A percentile compares a stretch with the other conserved stretches of the same genome.
These are phyloP conservation scores for Solanum hybrid DNA, from an alignment of 305 asterid genomes.

Conservation along the genomic window DNA sequence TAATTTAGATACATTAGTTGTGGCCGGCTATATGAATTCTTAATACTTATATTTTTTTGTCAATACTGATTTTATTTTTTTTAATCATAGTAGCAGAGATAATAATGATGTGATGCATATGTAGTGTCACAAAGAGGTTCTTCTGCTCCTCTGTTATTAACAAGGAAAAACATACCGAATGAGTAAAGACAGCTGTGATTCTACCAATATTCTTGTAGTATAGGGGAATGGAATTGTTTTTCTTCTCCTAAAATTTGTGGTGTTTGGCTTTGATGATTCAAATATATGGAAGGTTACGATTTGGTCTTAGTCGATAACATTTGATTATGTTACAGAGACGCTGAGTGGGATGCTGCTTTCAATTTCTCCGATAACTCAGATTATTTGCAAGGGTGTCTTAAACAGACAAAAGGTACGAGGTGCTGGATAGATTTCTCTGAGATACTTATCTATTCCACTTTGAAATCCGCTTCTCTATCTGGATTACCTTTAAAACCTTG, in stretches of 20 bases:
- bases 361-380: conserved; percentile 49
- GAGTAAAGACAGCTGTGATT: neutral
- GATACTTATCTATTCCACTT: neutral
- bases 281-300: neutral
- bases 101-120: neutral
- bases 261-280: neutral
- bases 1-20: neutral
- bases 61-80: neutral
- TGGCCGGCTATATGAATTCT: neutral
- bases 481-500: neutral
- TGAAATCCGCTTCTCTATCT: neutral
- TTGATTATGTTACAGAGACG: conserved; percentile 32
- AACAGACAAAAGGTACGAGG: conserved; percentile 42
- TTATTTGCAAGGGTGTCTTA: conserved; percentile 56
- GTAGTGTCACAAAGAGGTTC: neutral
- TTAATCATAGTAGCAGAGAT: neutral
- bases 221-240: neutral
- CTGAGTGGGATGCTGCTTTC: conserved; percentile 73
- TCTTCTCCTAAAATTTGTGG: neutral
- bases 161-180: neutral
- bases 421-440: neutral
- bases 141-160: neutral
- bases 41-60: neutral
- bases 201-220: neutral
- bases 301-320: neutral